phyloP scores from a whole-genome alignment of 305 asterid genomes.

The Fraxinus angustifolia region DNA sequence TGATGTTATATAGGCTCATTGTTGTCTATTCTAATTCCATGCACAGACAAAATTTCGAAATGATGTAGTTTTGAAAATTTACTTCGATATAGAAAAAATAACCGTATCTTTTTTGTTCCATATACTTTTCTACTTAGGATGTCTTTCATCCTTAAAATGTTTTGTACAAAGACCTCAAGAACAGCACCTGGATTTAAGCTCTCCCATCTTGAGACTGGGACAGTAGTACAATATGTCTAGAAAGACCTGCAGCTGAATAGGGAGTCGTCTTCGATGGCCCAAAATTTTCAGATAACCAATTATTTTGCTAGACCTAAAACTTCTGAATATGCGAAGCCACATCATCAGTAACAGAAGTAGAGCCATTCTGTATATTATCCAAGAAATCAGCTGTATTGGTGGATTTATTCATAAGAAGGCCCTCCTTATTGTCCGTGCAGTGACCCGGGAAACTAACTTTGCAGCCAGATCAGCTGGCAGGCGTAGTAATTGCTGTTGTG shows the following conservation, averaged over 20 bases:
- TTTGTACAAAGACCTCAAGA: neutral
- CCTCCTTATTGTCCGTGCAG: constrained; percentile 77
- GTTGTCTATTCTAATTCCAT: neutral
- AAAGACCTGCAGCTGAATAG: neutral
- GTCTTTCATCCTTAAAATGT: neutral
- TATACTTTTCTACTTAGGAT: neutral
- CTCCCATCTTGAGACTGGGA: neutral
- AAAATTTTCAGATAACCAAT: neutral
- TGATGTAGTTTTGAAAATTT: neutral
- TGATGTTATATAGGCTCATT: neutral
- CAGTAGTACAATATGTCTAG: neutral
- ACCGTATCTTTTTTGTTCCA: neutral
- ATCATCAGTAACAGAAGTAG: neutral
- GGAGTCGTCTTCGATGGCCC: neutral
- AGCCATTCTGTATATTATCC: neutral
- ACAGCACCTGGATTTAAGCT: neutral
- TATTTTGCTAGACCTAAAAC: neutral
- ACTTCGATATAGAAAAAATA: neutral
- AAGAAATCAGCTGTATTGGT: neutral
- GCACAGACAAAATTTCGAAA: neutral
- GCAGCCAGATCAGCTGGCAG: constrained; percentile 73
- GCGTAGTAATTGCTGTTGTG: constrained; percentile 53
- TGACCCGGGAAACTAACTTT: constrained; percentile 62
- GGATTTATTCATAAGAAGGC: constrained; percentile 37
- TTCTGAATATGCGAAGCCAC: neutral